phyloP scores from a whole-genome alignment of 306 rosid species.

The Amphicarpaea edgeworthii region DNA sequence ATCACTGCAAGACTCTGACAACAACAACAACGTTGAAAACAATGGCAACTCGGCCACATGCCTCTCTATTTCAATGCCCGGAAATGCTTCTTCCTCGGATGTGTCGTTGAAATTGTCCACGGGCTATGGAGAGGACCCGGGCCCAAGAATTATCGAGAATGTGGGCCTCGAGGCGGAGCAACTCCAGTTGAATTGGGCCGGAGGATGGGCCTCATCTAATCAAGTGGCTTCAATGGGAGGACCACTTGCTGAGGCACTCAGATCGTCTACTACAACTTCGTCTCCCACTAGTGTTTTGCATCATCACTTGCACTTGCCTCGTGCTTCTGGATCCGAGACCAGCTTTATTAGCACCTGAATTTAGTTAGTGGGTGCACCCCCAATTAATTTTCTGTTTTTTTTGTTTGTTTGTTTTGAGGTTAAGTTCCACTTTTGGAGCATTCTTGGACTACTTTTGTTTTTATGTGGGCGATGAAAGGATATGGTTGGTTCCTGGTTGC shows the following conservation, averaged over 20 bases:
- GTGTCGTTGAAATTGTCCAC: conserved; percentile 88
- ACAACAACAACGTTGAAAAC: conserved; percentile 51
- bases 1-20: conserved; percentile 66
- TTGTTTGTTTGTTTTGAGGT: neutral
- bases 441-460: conserved; percentile 34
- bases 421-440: conserved; percentile 25
- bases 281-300: conserved; percentile 90
- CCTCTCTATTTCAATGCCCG: conserved; percentile 79
- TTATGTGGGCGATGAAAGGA: conserved; percentile 18
- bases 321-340: conserved; percentile 62
- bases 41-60: conserved; percentile 59
- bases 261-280: conserved; percentile 75
- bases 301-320: conserved; percentile 79
- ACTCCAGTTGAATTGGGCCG: conserved; percentile 71
- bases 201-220: conserved; percentile 66
- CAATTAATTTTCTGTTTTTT: neutral
- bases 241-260: conserved; percentile 93
- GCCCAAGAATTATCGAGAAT: conserved; percentile 51
- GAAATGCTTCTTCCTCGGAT: conserved; percentile 67
- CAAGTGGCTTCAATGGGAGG: conserved; percentile 95
- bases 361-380: neutral
- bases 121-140: conserved; percentile 57
- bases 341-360: conserved; percentile 63
- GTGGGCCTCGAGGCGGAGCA: conserved; percentile 51
- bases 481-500: neutral